Conservation (phyloP, 352 stramenopile genomes). For the Phytopythium kandeliae region DNA sequence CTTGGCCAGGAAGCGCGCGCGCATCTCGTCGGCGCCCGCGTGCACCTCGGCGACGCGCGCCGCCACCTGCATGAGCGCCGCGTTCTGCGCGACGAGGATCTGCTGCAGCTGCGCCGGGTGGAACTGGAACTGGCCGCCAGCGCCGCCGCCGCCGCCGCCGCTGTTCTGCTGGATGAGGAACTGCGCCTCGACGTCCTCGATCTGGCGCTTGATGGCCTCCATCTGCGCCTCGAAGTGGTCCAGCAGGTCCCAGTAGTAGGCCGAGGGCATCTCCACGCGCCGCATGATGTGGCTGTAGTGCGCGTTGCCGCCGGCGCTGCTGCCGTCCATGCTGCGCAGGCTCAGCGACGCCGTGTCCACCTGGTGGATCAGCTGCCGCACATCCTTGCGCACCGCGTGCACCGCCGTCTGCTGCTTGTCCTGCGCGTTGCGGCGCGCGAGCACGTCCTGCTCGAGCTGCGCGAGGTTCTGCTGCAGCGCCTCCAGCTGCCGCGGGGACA, state of each 20-base stretch:
- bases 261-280: slow-evolving; percentile 70
- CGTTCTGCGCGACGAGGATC: slow-evolving; percentile 73
- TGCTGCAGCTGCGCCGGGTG: slow-evolving; percentile 49
- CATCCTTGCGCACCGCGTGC: slow-evolving; percentile 67
- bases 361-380: slow-evolving; percentile 67
- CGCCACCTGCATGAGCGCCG: slow-evolving; percentile 67
- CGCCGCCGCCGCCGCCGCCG: slow-evolving; percentile 4
- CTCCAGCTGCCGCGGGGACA: slow-evolving; percentile 52
- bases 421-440: slow-evolving; percentile 52
- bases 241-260: slow-evolving; percentile 77
- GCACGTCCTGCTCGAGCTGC: slow-evolving; percentile 56
- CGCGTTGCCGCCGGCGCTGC: slow-evolving; percentile 24
- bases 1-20: slow-evolving; percentile 56
- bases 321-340: slow-evolving; percentile 55
- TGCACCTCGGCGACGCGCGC: slow-evolving; percentile 72
- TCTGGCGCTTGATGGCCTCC: slow-evolving; percentile 64
- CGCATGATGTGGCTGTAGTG: slow-evolving; percentile 64
- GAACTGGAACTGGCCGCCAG: slow-evolving; percentile 8
- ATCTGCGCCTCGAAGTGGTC: slow-evolving; percentile 71
- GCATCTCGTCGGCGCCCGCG: slow-evolving; percentile 68
- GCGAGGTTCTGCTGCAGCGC: slow-evolving; percentile 49
- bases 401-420: slow-evolving; percentile 49
- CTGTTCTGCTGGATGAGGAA: slow-evolving; percentile 32
- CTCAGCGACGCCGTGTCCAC: slow-evolving; percentile 63
- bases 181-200: slow-evolving; percentile 64